These are phyloP conservation scores for Aegle marmelos DNA, from an alignment of 345 rosid genomes.

Conservation along the genomic window DNA sequence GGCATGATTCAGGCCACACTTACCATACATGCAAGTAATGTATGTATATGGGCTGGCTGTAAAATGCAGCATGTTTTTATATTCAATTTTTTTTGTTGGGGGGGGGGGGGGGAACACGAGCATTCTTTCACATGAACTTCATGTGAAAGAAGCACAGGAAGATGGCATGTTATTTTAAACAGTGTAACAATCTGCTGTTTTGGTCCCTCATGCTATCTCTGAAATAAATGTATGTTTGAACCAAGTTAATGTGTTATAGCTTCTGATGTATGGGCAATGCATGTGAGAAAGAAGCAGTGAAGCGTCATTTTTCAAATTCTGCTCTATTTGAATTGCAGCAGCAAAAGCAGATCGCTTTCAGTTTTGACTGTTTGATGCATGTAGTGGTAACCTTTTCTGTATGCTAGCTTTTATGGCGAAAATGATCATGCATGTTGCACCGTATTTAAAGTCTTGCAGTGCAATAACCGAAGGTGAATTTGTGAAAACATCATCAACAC, in stretches of 20 bases:
- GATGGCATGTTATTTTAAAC: background rate
- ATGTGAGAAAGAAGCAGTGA: conserved; percentile 28
- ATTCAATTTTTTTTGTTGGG: conserved; percentile 2
- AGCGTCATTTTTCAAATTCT: conserved; percentile 28
- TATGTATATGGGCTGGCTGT: conserved; percentile 15
- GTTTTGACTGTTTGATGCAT: conserved; percentile 1
- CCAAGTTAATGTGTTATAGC: background rate
- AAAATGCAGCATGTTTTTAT: background rate
- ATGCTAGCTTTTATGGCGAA: background rate
- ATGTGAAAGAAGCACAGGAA: conserved; percentile 16
- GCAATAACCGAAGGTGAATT: background rate
- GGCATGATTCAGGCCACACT: conserved; percentile 14
- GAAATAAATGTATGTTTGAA: conserved; percentile 13
- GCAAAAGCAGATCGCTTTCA: conserved; percentile 1
- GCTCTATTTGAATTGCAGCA: background rate
- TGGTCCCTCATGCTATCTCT: conserved; percentile 18
- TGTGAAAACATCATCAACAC: background rate
- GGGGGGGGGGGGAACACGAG: background rate
- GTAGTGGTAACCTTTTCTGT: background rate
- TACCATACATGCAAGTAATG: background rate
- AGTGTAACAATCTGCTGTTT: conserved; percentile 1
- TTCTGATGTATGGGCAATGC: conserved; percentile 27
- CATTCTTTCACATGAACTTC: conserved; percentile 16
- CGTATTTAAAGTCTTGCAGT: background rate
- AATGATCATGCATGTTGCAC: background rate